phyloP scores from a whole-genome alignment of 441 rosid species.

The Jatropha podagrica region DNA sequence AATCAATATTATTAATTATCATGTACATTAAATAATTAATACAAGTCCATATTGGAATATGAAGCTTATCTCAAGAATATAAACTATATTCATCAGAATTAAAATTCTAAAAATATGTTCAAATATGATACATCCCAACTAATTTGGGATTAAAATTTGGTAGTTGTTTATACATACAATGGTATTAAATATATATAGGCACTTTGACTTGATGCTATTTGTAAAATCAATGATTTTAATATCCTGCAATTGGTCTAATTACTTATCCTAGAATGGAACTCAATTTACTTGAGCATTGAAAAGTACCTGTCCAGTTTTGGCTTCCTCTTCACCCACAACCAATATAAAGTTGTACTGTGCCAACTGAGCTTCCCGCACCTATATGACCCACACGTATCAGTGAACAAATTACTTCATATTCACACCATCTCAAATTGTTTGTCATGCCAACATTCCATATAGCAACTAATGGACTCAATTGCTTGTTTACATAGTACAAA shows the following conservation, averaged over 20 bases:
- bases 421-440: too few relatives aligned
- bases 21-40: background rate
- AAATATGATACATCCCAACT: too few relatives aligned
- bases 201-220: too few relatives aligned
- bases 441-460: background rate
- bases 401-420: background rate
- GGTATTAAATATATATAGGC: too few relatives aligned
- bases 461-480: background rate
- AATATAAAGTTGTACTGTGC: conserved; percentile 93
- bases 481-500: background rate
- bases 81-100: background rate
- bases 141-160: too few relatives aligned
- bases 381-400: conserved; percentile 22
- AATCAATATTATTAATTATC: too few relatives aligned
- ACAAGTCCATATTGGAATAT: background rate
- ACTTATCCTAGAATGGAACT: background rate
- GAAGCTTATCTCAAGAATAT: background rate
- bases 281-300: background rate
- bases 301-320: conserved; percentile 71
- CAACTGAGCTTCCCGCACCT: conserved; percentile 97
- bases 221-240: too few relatives aligned
- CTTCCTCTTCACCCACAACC: conserved; percentile 93
- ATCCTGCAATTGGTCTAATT: background rate
- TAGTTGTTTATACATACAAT: too few relatives aligned
- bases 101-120: background rate